Evolutionary conservation across 192 early-diverging fungal species (phyloP), one percentile per base, ranked within the genome.

Genomic region (Dimargaris cristalligena): DNA sequence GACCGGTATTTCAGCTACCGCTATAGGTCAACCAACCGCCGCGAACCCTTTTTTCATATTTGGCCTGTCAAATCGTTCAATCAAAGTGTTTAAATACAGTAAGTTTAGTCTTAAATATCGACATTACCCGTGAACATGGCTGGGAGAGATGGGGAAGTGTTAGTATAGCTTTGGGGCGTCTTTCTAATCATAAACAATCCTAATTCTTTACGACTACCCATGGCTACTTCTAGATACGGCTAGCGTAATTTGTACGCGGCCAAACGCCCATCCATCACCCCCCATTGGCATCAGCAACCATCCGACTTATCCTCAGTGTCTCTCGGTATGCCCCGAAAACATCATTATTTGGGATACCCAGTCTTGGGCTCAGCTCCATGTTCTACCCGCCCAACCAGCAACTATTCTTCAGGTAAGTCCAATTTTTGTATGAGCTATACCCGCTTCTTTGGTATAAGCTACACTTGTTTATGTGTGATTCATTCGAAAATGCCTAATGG

Each of bases 351-450:
- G 52, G 52, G 52, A 54, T 30, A 29, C 52, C 16, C 11, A 10
- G 4, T 4, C 22, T 13, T 54, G 52, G 52, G 8, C 3, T 29
- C 3, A 23, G 6, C 32, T 54, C 8, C 52, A 54, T 34, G 52
- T 54, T 4, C 32, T 54, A 6, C 52, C 52, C 8, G 52, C 52
- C 9, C 13, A 10, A 3, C 52, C 52, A 4, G 4, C 29, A 3
- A 23, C 6, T 30, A 54, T 54, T 30, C 52, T 54, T 29, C 52
- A 54, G 52, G 52, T 54, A 54, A n/a, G 10, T 29, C 25, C 32
- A 33, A 30, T 54, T 3, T 3, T 29, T 54, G 25, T 4, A 11
- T 30, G 3, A 30, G 8, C 6, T 4, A 33, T 30, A 11, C 32
- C 11, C 6, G 6, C 30, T 23, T n/a, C 4, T 4, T 6, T 23